Evolutionary conservation across 768 basidiomycete species (phyloP).

Genomic region (Suillus clintonianus): DNA sequence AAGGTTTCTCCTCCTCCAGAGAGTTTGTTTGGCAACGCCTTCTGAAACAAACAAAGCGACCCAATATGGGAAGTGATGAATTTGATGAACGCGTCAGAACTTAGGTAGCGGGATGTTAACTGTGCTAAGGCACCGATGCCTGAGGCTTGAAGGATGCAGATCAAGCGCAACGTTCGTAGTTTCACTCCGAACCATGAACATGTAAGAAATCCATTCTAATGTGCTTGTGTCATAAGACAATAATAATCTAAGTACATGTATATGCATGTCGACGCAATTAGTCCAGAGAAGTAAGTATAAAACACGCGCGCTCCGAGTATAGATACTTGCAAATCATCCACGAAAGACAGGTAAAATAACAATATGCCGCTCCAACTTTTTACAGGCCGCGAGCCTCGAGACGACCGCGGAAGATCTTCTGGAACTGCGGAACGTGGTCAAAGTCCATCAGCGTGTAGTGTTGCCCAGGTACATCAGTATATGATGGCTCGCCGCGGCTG

Average conservation of each 20-base stretch:
- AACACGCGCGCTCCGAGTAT: neutral
- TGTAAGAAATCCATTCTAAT: no score
- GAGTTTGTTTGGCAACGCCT: neutral
- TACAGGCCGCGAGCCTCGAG: conserved; percentile 29
- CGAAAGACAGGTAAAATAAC: neutral
- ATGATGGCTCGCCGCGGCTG: conserved; percentile 23
- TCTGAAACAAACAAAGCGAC: neutral
- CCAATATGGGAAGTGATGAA: neutral
- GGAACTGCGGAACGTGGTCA: conserved; percentile 31
- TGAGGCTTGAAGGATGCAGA: neutral
- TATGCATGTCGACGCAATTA: neutral
- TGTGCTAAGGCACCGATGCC: neutral
- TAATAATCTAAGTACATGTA: neutral
- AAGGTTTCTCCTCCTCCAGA: no score
- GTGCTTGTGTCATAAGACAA: neutral
- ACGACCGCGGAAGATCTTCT: conserved; percentile 28
- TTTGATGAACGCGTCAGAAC: neutral
- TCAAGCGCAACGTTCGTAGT: neutral
- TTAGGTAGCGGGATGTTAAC: neutral
- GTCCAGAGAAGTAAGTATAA: neutral
- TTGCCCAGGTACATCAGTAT: conserved; percentile 27
- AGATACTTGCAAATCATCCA: no score
- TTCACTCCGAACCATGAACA: neutral
- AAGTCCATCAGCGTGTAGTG: conserved; percentile 34
- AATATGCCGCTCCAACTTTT: neutral